phyloP scores from a whole-genome alignment of 306 rosid genomes.

The Ceratonia siliqua region DNA sequence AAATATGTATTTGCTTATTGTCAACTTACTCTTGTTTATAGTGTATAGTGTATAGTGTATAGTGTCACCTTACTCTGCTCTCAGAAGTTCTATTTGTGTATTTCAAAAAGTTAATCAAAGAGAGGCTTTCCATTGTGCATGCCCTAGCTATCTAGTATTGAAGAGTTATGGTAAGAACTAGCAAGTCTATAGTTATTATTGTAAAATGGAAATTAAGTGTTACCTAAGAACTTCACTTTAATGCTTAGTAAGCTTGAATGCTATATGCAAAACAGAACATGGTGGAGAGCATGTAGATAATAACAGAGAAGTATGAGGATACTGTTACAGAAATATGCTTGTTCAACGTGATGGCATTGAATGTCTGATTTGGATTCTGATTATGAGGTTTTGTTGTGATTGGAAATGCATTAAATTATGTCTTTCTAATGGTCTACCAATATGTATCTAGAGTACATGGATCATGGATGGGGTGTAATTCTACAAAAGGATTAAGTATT shows the following conservation, averaged over 20 bases:
- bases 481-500: constrained; percentile 16
- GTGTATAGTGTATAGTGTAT: no score
- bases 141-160: no score
- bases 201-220: background rate
- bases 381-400: background rate
- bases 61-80: no score
- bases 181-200: no score
- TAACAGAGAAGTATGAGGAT: background rate
- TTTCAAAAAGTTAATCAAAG: no score
- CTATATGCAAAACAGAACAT: no score
- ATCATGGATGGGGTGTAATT: constrained; percentile 5
- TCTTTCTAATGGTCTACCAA: background rate
- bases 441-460: constrained; percentile 7
- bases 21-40: no score
- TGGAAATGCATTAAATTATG: constrained; percentile 1
- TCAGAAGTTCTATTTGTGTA: background rate
- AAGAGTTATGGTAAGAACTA: no score
- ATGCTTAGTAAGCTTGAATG: background rate
- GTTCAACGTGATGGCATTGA: background rate
- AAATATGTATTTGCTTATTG: background rate
- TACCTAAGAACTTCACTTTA: background rate
- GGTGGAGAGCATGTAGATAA: no score
- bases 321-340: background rate
- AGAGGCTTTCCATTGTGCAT: background rate
- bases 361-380: background rate